Conservation (phyloP, 257 asterid genomes). For the Solanum chilense region DNA sequence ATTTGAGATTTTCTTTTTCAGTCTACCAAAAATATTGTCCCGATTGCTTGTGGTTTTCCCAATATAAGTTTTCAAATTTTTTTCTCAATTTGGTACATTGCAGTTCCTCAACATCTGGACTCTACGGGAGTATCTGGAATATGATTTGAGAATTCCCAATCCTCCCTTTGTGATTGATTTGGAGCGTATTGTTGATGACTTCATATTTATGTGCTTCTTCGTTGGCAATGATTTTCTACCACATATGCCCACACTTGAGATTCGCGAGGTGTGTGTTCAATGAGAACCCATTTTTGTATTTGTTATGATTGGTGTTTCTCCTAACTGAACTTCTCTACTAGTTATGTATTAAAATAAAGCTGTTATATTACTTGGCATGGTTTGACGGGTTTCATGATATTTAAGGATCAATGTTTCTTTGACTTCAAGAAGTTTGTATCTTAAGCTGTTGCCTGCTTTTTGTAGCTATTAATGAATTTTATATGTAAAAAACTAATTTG, state of each 20-base stretch:
- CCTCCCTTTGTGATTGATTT: constrained; percentile 22
- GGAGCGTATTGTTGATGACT: constrained; percentile 48
- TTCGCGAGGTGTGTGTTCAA: constrained; percentile 35
- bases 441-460: not conserved
- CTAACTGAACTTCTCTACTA: not conserved
- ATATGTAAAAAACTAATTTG: not conserved
- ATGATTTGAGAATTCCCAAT: constrained; percentile 28
- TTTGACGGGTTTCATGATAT: not conserved
- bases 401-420: not conserved
- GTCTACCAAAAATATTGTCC: not conserved
- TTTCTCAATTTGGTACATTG: not conserved
- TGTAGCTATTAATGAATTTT: not conserved
- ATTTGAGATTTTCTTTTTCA: not conserved
- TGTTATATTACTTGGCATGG: not conserved
- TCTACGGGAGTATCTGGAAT: constrained; percentile 40
- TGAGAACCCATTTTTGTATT: not conserved
- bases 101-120: constrained; percentile 46
- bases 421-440: not conserved
- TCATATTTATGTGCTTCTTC: constrained; percentile 52
- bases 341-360: not conserved
- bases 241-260: constrained; percentile 41
- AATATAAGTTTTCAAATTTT: not conserved
- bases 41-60: not conserved
- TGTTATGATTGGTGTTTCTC: not conserved
- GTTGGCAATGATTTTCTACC: constrained; percentile 71